These are phyloP conservation scores for Fraxinus velutina DNA, from an alignment of 305 asterid genomes.

Conservation along the genomic window DNA sequence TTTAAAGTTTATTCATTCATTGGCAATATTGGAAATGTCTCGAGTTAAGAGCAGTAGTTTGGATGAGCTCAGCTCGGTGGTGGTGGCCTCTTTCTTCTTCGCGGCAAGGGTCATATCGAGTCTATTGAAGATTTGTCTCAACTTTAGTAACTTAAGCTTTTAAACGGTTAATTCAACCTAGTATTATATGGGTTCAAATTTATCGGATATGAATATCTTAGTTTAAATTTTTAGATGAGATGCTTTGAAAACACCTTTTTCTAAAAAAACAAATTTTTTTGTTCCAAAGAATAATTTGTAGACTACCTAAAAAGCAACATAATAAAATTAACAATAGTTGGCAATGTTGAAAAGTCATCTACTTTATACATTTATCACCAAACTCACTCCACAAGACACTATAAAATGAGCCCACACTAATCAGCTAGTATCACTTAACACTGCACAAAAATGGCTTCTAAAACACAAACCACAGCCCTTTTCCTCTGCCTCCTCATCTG, in stretches of 20 bases:
- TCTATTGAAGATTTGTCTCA: not conserved
- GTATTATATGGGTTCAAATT: not conserved
- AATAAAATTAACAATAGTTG: not conserved
- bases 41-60: not conserved
- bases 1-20: not conserved
- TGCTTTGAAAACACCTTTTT: not conserved
- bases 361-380: not conserved
- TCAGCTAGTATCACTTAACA: not conserved
- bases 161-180: not conserved
- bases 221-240: not conserved
- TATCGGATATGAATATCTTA: no score
- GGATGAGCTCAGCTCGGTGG: not conserved
- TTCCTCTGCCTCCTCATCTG: not conserved
- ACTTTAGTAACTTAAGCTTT: not conserved
- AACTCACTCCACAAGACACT: not conserved
- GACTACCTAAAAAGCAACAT: not conserved
- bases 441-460: not conserved
- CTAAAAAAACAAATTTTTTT: not conserved
- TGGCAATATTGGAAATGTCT: not conserved
- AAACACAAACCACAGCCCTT: constrained; percentile 1
- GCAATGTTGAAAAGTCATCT: not conserved
- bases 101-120: not conserved
- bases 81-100: not conserved
- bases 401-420: not conserved
- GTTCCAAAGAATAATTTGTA: not conserved